These are phyloP conservation scores for Cerioporus squamosus DNA, from an alignment of 1,284 basidiomycete species.

Conservation along the genomic window DNA sequence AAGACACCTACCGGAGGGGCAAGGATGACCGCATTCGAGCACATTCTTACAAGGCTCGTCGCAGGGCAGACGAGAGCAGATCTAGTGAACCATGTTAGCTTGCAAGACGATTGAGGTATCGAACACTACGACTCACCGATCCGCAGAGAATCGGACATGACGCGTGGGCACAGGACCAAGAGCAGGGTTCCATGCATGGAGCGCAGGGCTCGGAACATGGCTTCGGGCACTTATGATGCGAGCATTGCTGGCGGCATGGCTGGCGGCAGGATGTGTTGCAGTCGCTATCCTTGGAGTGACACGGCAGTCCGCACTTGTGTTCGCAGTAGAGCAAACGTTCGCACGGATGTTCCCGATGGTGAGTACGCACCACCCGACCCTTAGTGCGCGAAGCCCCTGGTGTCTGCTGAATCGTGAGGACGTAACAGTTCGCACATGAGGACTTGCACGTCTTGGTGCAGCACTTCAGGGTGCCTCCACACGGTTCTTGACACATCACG, in stretches of 20 bases:
- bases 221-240: slow-evolving; percentile 50
- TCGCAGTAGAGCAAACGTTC: slow-evolving; percentile 59
- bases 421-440: slow-evolving; percentile 55
- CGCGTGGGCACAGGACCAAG: slow-evolving; percentile 59
- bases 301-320: slow-evolving; percentile 56
- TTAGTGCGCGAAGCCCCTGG: background rate
- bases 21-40: slow-evolving; percentile 64
- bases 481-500: slow-evolving; percentile 36
- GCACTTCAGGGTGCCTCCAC: slow-evolving; percentile 51
- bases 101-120: background rate
- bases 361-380: slow-evolving; percentile 31
- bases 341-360: slow-evolving; percentile 57
- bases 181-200: slow-evolving; percentile 66
- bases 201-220: slow-evolving; percentile 62
- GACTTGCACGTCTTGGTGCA: slow-evolving; percentile 59
- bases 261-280: slow-evolving; percentile 52
- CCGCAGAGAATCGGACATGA: slow-evolving; percentile 71
- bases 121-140: slow-evolving; percentile 49
- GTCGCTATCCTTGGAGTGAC: slow-evolving; percentile 50
- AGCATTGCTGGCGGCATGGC: slow-evolving; percentile 60
- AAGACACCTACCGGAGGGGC: slow-evolving; percentile 60
- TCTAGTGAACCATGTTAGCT: slow-evolving; percentile 39
- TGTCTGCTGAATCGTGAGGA: slow-evolving; percentile 13
- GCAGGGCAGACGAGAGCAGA: slow-evolving; percentile 72
- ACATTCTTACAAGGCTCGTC: slow-evolving; percentile 54